Evolutionary conservation across 495 filamentous ascomycete species (phyloP).

Genomic region (Aspergillus kassunensis): DNA sequence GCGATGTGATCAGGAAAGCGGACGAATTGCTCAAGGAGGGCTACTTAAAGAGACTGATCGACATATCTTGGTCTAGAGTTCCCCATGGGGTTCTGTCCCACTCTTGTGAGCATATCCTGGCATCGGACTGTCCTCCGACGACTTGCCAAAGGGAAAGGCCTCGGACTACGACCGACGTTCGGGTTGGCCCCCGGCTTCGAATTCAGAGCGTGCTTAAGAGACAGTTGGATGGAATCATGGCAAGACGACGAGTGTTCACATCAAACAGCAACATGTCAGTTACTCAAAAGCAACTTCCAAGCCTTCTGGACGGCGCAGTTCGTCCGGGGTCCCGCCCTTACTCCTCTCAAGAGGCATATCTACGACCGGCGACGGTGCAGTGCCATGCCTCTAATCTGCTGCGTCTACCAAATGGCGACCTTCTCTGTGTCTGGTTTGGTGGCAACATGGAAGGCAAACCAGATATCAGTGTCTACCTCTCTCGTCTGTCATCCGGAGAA

Average conservation of each 20-base stretch:
- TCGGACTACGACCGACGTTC: not conserved
- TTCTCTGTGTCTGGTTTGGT: slow-evolving; percentile 25
- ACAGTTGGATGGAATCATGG: not conserved
- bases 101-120: not conserved
- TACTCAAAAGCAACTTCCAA: not conserved
- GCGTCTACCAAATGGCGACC: slow-evolving; percentile 20
- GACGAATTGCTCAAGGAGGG: too few relatives aligned
- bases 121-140: slow-evolving; percentile 1
- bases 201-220: not conserved
- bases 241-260: not conserved
- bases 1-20: not conserved
- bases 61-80: not conserved
- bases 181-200: not conserved
- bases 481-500: slow-evolving; percentile 11
- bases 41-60: not conserved
- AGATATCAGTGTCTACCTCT: slow-evolving; percentile 26
- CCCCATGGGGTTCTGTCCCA: not conserved
- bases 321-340: not conserved
- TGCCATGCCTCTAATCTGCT: slow-evolving; percentile 27
- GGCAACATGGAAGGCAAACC: slow-evolving; percentile 27
- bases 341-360: slow-evolving; percentile 16
- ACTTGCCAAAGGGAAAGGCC: not conserved
- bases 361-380: slow-evolving; percentile 24
- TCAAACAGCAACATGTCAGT: not conserved
- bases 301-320: not conserved